phyloP scores from a whole-genome alignment of 805 yeast species.

The Myxozyma monticola region DNA sequence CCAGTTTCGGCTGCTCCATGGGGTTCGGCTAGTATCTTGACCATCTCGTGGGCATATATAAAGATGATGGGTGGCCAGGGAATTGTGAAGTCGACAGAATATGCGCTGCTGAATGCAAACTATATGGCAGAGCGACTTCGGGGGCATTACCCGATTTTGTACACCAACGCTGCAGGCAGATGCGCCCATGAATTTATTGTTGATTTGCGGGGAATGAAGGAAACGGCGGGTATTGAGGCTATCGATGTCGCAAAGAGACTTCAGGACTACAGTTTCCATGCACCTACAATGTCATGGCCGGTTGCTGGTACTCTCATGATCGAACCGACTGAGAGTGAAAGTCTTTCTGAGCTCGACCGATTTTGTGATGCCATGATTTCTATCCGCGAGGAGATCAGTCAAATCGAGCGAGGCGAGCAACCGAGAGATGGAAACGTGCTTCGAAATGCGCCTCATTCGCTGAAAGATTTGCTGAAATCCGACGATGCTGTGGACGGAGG shows the following conservation, averaged over 20 bases:
- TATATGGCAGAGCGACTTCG: conserved; percentile 84
- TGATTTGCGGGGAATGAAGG: conserved; percentile 82
- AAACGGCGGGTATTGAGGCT: conserved; percentile 76
- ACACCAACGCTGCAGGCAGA: conserved; percentile 63
- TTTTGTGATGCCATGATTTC: conserved; percentile 84
- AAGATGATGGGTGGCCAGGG: conserved; percentile 88
- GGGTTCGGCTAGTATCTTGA: conserved; percentile 91
- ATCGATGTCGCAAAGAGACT: conserved; percentile 95
- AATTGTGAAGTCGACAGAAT: conserved; percentile 78
- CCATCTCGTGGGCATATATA: conserved; percentile 92
- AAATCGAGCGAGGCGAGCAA: conserved; percentile 63
- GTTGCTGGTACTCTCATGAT: conserved; percentile 97
- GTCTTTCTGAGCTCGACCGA: conserved; percentile 82
- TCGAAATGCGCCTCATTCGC: conserved; percentile 90
- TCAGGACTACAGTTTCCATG: conserved; percentile 98
- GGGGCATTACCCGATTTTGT: conserved; percentile 71
- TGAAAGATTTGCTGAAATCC: conserved; percentile 81
- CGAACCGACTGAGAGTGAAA: conserved; percentile 97
- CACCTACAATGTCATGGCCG: conserved; percentile 99
- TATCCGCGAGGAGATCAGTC: conserved; percentile 79
- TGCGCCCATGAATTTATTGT: conserved; percentile 97
- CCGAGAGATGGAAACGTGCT: conserved; percentile 61
- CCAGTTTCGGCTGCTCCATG: conserved; percentile 92
- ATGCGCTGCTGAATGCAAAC: conserved; percentile 94
- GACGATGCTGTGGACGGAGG: conserved; percentile 51